Evolutionary conservation across 164 flowering plant genomes (phyloP), one percentile per base, ranked within the genome.

Genomic region (Tinospora cordifolia): DNA sequence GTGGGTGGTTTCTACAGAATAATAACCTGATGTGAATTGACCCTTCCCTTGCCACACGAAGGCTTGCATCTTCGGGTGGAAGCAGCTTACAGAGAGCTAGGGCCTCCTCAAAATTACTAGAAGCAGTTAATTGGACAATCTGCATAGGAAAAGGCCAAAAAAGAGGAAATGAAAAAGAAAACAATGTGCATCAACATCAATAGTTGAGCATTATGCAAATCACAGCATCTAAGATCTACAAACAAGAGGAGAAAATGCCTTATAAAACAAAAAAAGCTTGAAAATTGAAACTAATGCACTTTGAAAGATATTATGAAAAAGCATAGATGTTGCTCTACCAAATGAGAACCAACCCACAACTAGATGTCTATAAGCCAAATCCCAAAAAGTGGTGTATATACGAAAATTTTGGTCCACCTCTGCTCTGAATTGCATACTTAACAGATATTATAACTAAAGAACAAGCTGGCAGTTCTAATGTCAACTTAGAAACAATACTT

Each of bases 81-180:
- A 95, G 98, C 73, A 91, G 71, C 83, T 92, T 91, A 69, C 98
- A 95, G 78, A 95, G 83, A 65, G 92, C 88, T 85, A 95, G 79
- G 26, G 99, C 99, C 81, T 92, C 98, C 77, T 92, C 99, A 83
- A 95, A 95, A 78, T 95, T 79, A 14, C 93, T 96, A 76, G 99
- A 92, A 72, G 96, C 99, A 71, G 99, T 92, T 74, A 92, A 76
- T 79, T 95, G 99, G 65, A 95, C 92, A 75, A 95, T 95, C 99
- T 95, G 87, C 77, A 82, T 40, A 54, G 65, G 40, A 36, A n/a
- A 24, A 68, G 26, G 67, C 24, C 60, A 54, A 54, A 54, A 6
- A 39, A 71, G 44, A 8, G n/a, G 30, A 69, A 66, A 58, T 13
- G n/a, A 75, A 67, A 44, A 63, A 60, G 65, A 65, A 17, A 26